These are phyloP conservation scores for Phytophthora megakarya DNA, from an alignment of 352 stramenopile species.

Conservation along the genomic window DNA sequence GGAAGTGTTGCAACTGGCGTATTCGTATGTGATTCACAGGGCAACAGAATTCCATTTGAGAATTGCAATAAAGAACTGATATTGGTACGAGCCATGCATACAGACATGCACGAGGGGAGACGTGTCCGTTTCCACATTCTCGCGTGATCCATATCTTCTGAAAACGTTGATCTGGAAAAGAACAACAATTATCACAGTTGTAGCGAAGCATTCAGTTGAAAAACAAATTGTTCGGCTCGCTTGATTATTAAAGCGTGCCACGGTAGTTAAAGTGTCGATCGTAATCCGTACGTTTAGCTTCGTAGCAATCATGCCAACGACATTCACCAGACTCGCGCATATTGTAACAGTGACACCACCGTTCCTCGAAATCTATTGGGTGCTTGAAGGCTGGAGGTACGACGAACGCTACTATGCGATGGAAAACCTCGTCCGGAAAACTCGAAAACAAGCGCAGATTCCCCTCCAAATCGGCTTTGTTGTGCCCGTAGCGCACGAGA, in stretches of 20 bases:
- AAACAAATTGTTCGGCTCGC: no score
- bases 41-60: no score
- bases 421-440: slow-evolving; percentile 18
- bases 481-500: background rate
- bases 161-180: no score
- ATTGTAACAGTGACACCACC: slow-evolving; percentile 6
- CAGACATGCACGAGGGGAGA: no score
- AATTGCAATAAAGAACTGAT: no score
- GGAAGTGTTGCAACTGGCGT: no score
- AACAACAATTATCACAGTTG: no score
- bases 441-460: background rate
- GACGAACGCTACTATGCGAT: slow-evolving; percentile 2
- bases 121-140: no score
- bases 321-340: background rate
- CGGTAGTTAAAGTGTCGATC: background rate
- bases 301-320: slow-evolving; percentile 15
- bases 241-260: background rate
- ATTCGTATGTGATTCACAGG: no score
- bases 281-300: slow-evolving; percentile 12
- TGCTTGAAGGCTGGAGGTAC: slow-evolving; percentile 6
- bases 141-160: no score
- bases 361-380: background rate
- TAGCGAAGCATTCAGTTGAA: no score
- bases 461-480: background rate
- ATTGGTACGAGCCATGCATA: no score